Conservation (phyloP, 768 basidiomycete species). For the Fomitopsis serialis region DNA sequence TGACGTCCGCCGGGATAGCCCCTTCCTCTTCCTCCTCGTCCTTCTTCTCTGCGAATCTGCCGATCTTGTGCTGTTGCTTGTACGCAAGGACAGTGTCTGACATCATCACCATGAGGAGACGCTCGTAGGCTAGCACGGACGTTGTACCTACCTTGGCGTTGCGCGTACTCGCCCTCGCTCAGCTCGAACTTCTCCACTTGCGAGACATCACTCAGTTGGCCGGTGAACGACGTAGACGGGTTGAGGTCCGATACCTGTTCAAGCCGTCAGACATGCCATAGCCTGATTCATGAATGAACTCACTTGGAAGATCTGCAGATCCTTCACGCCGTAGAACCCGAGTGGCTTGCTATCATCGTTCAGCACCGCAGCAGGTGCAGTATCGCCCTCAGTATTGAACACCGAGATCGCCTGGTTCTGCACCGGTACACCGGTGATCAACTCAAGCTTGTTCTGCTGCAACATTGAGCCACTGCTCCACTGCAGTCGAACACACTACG, state of each 20-base stretch:
- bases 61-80: slow-evolving; percentile 82
- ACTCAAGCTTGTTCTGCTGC: slow-evolving; percentile 62
- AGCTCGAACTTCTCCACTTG: slow-evolving; percentile 94
- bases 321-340: slow-evolving; percentile 67
- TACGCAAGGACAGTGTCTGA: slow-evolving; percentile 86
- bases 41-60: slow-evolving; percentile 70
- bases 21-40: slow-evolving; percentile 25
- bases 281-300: slow-evolving; percentile 16
- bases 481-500: background rate
- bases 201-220: slow-evolving; percentile 79
- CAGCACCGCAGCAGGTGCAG: slow-evolving; percentile 45
- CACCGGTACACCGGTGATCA: slow-evolving; percentile 85
- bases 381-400: slow-evolving; percentile 50
- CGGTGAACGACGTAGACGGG: slow-evolving; percentile 70
- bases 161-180: slow-evolving; percentile 73
- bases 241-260: slow-evolving; percentile 68
- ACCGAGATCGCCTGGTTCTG: slow-evolving; percentile 67
- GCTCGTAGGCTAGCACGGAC: background rate
- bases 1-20: slow-evolving; percentile 40
- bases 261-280: background rate
- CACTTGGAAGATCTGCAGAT: slow-evolving; percentile 82
- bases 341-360: slow-evolving; percentile 64
- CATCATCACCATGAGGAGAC: background rate
- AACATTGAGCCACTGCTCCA: background rate
- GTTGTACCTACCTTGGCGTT: slow-evolving; percentile 56